phyloP scores from a whole-genome alignment of 768 basidiomycete species.

The Phanerodontia chrysosporium region DNA sequence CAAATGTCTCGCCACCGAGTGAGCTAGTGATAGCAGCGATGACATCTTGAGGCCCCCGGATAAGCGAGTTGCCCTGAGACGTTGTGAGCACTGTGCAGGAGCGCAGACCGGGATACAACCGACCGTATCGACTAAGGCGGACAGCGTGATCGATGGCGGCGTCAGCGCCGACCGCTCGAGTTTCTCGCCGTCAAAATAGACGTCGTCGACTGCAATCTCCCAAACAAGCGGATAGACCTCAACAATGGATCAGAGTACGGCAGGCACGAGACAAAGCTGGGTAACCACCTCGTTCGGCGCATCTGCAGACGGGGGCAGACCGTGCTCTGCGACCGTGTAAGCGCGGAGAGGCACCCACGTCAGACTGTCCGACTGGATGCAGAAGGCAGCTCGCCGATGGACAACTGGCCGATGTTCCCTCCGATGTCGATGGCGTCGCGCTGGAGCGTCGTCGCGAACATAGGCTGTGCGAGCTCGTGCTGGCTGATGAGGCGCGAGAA shows the following conservation, averaged over 20 bases:
- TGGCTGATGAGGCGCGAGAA: conserved; percentile 29
- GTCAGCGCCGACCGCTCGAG: conserved; percentile 55
- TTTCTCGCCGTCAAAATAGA: conserved; percentile 62
- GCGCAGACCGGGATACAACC: conserved; percentile 17
- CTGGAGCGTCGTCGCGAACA: conserved; percentile 53
- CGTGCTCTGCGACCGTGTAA: conserved; percentile 50
- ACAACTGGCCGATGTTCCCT: conserved; percentile 61
- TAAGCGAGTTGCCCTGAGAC: conserved; percentile 65
- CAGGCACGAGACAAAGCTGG: not conserved
- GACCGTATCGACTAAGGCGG: conserved; percentile 72
- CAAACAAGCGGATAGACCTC: conserved; percentile 38
- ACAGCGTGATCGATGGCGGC: conserved; percentile 44
- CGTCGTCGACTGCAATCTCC: conserved; percentile 69
- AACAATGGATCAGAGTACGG: not conserved
- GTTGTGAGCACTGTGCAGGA: not conserved
- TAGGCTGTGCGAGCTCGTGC: conserved; percentile 39
- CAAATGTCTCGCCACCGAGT: conserved; percentile 43
- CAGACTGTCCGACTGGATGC: conserved; percentile 42
- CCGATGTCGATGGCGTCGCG: conserved; percentile 66
- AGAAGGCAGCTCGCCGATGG: conserved; percentile 59
- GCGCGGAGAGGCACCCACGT: conserved; percentile 63
- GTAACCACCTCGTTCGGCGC: conserved; percentile 55
- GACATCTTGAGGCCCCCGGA: conserved; percentile 71
- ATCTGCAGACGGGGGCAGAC: conserved; percentile 49
- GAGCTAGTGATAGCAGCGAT: conserved; percentile 40